These are phyloP conservation scores for Wickerhamiella kazuoi DNA, from an alignment of 805 yeast species.

Conservation along the genomic window DNA sequence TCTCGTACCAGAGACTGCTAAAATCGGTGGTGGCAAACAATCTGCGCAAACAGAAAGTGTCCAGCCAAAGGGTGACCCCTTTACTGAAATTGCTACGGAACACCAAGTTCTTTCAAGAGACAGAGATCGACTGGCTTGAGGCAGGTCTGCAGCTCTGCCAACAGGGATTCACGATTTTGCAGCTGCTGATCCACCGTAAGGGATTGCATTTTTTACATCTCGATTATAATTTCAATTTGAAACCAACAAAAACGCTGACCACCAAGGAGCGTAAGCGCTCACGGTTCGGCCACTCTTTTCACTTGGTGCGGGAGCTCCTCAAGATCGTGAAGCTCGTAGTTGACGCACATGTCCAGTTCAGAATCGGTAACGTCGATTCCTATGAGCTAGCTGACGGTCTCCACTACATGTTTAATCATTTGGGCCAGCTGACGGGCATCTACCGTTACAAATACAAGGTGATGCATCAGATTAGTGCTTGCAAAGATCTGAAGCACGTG, in stretches of 20 bases:
- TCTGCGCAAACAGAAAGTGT: conserved; percentile 25
- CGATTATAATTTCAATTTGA: conserved; percentile 87
- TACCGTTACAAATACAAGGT: conserved; percentile 93
- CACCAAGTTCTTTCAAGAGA: conserved; percentile 81
- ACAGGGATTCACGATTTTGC: conserved; percentile 90
- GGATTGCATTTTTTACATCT: conserved; percentile 85
- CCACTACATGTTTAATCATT: conserved; percentile 74
- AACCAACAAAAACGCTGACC: conserved; percentile 89
- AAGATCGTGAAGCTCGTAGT: conserved; percentile 72
- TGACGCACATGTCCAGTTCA: conserved; percentile 81
- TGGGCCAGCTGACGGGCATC: conserved; percentile 92
- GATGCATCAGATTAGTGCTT: conserved; percentile 93
- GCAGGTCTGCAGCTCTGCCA: conserved; percentile 88
- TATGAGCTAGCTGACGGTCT: conserved; percentile 91
- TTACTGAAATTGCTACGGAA: conserved; percentile 47
- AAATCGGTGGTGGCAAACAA: conserved; percentile 59
- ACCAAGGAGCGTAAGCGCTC: conserved; percentile 94
- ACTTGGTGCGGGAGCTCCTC: conserved; percentile 73
- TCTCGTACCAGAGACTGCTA: conserved; percentile 79
- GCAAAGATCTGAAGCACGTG: conserved; percentile 87
- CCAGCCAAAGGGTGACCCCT: conserved; percentile 20
- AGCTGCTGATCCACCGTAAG: conserved; percentile 70
- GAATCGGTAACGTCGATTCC: conserved; percentile 82
- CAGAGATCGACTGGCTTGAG: conserved; percentile 94
- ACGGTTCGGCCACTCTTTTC: conserved; percentile 92